phyloP scores from a whole-genome alignment of 2,329 filamentous ascomycete genomes.

The Allantophomopsis cytisporea region DNA sequence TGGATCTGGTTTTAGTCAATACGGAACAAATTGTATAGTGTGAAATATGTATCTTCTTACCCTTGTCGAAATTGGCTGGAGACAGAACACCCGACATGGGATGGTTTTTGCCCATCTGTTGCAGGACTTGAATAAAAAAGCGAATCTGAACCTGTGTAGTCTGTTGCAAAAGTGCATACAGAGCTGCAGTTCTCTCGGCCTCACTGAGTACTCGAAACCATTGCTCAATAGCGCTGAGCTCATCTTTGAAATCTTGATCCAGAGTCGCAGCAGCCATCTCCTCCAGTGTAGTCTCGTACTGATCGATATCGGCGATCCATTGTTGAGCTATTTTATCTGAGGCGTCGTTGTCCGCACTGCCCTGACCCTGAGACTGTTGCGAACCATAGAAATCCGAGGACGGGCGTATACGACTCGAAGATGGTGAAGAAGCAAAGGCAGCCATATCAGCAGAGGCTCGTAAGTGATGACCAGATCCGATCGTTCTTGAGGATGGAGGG shows the following conservation, averaged over 20 bases:
- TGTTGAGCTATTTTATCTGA: conserved; percentile 92
- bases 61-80: conserved; percentile 93
- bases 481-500: conserved; percentile 64
- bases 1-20: conserved; percentile 48
- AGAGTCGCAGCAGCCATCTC: conserved; percentile 98
- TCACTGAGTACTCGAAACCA: conserved; percentile 98
- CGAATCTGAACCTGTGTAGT: conserved; percentile 97
- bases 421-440: conserved; percentile 55
- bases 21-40: conserved; percentile 1
- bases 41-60: conserved; percentile 30
- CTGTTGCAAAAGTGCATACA: conserved; percentile 93
- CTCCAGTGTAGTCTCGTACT: conserved; percentile 96
- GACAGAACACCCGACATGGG: conserved; percentile 94
- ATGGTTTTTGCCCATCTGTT: conserved; percentile 98
- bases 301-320: conserved; percentile 98
- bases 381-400: conserved; percentile 88
- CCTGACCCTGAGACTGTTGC: conserved; percentile 53
- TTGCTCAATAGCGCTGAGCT: conserved; percentile 96
- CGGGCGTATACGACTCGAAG: conserved; percentile 73
- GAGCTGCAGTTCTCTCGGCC: conserved; percentile 85
- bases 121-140: conserved; percentile 96
- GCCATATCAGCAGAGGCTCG: conserved; percentile 95
- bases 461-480: conserved; percentile 72
- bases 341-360: conserved; percentile 60
- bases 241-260: conserved; percentile 99